These are phyloP conservation scores for Teunomyces panamensis DNA, from an alignment of 805 yeast genomes.

Conservation along the genomic window DNA sequence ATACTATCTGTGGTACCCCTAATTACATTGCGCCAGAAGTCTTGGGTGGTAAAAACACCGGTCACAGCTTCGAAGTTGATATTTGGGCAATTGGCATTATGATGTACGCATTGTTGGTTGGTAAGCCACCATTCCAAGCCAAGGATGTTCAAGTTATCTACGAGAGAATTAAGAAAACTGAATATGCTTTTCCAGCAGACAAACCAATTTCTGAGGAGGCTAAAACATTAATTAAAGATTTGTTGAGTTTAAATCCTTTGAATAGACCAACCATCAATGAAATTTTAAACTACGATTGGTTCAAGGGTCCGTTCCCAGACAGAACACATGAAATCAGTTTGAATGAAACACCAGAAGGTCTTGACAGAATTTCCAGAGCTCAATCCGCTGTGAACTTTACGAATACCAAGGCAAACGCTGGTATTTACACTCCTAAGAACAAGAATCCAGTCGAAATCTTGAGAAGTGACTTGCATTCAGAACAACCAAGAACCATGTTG, in stretches of 20 bases:
- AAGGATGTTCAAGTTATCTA: constrained; percentile 90
- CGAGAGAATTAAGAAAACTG: constrained; percentile 83
- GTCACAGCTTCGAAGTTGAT: constrained; percentile 94
- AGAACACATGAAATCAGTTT: constrained; percentile 61
- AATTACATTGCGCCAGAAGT: constrained; percentile 99
- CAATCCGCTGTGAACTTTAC: constrained; percentile 69
- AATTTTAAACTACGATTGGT: constrained; percentile 82
- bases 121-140: constrained; percentile 97
- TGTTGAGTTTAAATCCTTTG: constrained; percentile 74
- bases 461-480: constrained; percentile 66
- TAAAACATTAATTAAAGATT: constrained; percentile 62
- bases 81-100: constrained; percentile 98
- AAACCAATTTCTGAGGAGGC: constrained; percentile 72
- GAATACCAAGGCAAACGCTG: constrained; percentile 61
- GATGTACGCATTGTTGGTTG: constrained; percentile 87
- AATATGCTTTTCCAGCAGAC: constrained; percentile 73
- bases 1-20: constrained; percentile 98
- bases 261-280: constrained; percentile 79
- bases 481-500: constrained; percentile 63
- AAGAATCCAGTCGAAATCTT: constrained; percentile 69
- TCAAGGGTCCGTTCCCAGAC: constrained; percentile 81
- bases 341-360: constrained; percentile 57
- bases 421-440: constrained; percentile 50
- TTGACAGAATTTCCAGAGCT: constrained; percentile 50
- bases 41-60: constrained; percentile 78